phyloP scores from a whole-genome alignment of 2,329 filamentous ascomycete species.

The Fusarium palustre region DNA sequence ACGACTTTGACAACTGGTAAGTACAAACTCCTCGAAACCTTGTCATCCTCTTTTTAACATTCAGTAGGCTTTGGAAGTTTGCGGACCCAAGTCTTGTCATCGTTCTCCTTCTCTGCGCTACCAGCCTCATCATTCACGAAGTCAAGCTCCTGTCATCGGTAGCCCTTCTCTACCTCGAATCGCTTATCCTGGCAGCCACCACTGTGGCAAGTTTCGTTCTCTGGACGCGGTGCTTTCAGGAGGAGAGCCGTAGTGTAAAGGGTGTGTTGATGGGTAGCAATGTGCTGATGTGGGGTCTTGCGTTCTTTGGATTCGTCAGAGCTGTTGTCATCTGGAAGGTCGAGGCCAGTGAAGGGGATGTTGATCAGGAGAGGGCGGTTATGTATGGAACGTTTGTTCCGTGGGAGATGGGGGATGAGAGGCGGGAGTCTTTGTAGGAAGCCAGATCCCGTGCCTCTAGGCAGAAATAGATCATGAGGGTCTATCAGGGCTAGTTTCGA shows the following conservation, averaged over 20 bases:
- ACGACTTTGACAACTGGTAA: slow-evolving; percentile 45
- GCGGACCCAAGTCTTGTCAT: slow-evolving; percentile 35
- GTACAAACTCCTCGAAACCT: not conserved
- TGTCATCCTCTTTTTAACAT: not conserved
- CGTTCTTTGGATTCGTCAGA: slow-evolving; percentile 47
- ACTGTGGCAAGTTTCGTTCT: slow-evolving; percentile 36
- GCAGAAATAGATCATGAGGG: not conserved
- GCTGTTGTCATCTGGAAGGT: slow-evolving; percentile 47
- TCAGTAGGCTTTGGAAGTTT: slow-evolving; percentile 46
- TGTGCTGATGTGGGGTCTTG: slow-evolving; percentile 47
- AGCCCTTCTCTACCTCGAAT: slow-evolving; percentile 46
- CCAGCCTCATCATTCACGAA: slow-evolving; percentile 46
- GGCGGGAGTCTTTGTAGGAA: slow-evolving; percentile 19
- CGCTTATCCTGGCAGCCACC: slow-evolving; percentile 42
- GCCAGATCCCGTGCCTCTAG: not conserved
- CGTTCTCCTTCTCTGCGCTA: slow-evolving; percentile 42
- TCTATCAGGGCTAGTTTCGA: not conserved
- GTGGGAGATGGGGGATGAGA: slow-evolving; percentile 16
- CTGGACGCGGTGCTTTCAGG: slow-evolving; percentile 42
- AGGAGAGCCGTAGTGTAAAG: slow-evolving; percentile 41
- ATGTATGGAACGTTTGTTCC: slow-evolving; percentile 41
- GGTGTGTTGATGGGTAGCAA: slow-evolving; percentile 46
- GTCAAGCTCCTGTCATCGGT: slow-evolving; percentile 44
- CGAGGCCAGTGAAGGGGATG: slow-evolving; percentile 19
- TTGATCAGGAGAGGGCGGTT: slow-evolving; percentile 8